phyloP scores from a whole-genome alignment of 2,329 filamentous ascomycete genomes.

The Monosporascus ibericus region DNA sequence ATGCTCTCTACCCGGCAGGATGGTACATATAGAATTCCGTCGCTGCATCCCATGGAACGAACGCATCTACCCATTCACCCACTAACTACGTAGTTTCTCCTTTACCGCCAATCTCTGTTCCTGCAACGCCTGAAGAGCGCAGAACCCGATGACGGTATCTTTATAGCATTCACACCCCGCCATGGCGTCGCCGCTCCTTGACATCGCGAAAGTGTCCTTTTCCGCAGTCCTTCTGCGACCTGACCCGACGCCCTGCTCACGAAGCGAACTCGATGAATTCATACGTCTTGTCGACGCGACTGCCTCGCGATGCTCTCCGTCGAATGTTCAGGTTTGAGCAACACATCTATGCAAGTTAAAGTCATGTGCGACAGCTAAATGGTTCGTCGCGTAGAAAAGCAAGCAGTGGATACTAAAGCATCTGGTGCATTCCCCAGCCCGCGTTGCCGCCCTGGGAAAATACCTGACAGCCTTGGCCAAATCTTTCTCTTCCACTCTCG shows the following conservation, averaged over 20 bases:
- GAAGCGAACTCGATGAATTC: slow-evolving; percentile 65
- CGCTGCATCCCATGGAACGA: no score
- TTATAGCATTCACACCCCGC: not conserved
- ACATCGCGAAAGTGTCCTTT: slow-evolving; percentile 75
- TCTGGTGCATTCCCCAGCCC: slow-evolving; percentile 60
- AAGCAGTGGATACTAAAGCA: slow-evolving; percentile 78
- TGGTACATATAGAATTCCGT: no score
- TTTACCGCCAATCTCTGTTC: no score
- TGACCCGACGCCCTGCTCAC: slow-evolving; percentile 63
- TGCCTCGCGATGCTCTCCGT: slow-evolving; percentile 65
- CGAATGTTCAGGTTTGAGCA: slow-evolving; percentile 83
- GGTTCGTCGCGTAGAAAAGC: slow-evolving; percentile 60
- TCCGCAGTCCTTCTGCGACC: slow-evolving; percentile 66
- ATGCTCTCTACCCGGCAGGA: not conserved
- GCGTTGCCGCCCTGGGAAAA: slow-evolving; percentile 64
- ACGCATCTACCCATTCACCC: no score
- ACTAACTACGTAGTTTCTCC: no score
- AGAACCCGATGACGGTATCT: no score
- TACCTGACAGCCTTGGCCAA: slow-evolving; percentile 66
- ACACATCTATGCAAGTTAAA: slow-evolving; percentile 34
- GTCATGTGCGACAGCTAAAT: slow-evolving; percentile 28
- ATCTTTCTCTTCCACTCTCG: slow-evolving; percentile 38
- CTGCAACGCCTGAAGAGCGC: no score
- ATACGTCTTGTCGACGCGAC: slow-evolving; percentile 59
- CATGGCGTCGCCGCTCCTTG: slow-evolving; percentile 66